Evolutionary conservation across 768 basidiomycete species (phyloP), one percentile per base, ranked within the genome.

Genomic region (Kwoniella shandongensis): DNA sequence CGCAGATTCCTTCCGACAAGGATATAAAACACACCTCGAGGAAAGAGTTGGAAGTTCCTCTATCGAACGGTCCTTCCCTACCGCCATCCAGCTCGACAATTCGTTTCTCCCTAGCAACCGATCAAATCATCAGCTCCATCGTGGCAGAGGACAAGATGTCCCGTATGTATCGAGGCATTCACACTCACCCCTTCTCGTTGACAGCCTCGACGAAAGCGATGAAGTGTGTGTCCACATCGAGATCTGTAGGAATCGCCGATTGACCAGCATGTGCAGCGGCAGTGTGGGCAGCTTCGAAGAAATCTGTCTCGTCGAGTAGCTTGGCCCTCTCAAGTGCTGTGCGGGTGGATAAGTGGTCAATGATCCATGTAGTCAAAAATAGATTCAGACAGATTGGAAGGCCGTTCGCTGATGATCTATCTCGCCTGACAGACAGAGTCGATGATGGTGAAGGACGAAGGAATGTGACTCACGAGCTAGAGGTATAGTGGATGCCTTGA

Each of bases 21-120:
- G 32, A 32, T 13, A 32, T 6, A 27, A 11, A 7, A 66, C 75
- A 61, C 49, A 75, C 75, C 13, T 62, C 38, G 13, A 77, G 65
- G 26, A 77, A 58, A 27, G 62, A 56, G 0, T 55, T 62, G 51
- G 63, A 64, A 1, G 54, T 29, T 39, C 77, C 77, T 30, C 69
- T 81, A 72, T 96, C 91, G 63, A 96, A 80, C 1, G 92, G 91
- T 2, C 88, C 88, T 8, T 72, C 77, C 41, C 92, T 78, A 40
- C 84, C 78, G 0, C 92, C 92, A 76, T 96, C 91, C 44, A 98
- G 79, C 75, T 96, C 93, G 42, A 94, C 78, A 6, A 96, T 74
- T 44, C 87, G 81, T 32, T 68, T 65, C 59, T 76, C 60, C 10
- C 67, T 63, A 29, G n/a, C n/a, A n/a, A n/a, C 10, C 27, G 15